Evolutionary conservation across 495 filamentous ascomycete genomes (phyloP), one percentile per base, ranked within the genome.

Genomic region (Aspergillus heteromorphus): DNA sequence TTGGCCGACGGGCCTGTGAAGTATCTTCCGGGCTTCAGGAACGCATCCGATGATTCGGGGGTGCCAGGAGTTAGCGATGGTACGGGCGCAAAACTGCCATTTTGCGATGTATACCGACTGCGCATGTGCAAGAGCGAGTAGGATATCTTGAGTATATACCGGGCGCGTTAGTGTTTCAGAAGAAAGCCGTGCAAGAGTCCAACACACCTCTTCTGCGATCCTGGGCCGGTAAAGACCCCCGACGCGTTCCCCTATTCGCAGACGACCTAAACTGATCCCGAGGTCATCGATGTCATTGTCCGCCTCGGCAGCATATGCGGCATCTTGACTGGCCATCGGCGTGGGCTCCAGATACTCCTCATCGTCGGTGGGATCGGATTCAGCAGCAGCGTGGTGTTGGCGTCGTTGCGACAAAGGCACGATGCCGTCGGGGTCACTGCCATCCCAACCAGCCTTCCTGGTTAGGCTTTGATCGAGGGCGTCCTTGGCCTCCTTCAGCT

Each of bases 221-320:
- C 41, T 19, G 1, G 51, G 51, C 8, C 40, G 51, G 20, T 45
- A 45, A 3, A 53, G n/a, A 0, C 51, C 51, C 11, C 87, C 87
- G 59, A 89, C 83, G 17, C 86, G 77, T 61, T 90, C 87, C 0
- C 82, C 87, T 31, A 91, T 83, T 49, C 85, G 77, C 78, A 88
- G 81, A 54, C 79, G 84, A 7, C 87, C 87, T 50, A 90, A 72
- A 54, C 78, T 76, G 42, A 90, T 77, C 5, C 87, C 87, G 17
- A 90, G 68, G 63, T 91, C 87, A 48, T 88, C 84, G 29, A 59
- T 54, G 55, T 86, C 82, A 55, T 85, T 75, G 40, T 80, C 76
- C 5, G 67, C 71, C 41, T 81, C 78, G 47, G 87, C 81, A 40
- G 85, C 83, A 58, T 89, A 89, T 4, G 81, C 82, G 40, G 83